Evolutionary conservation across 2,329 filamentous ascomycete genomes (phyloP).

Genomic region (Pestalotiopsis sp.): DNA sequence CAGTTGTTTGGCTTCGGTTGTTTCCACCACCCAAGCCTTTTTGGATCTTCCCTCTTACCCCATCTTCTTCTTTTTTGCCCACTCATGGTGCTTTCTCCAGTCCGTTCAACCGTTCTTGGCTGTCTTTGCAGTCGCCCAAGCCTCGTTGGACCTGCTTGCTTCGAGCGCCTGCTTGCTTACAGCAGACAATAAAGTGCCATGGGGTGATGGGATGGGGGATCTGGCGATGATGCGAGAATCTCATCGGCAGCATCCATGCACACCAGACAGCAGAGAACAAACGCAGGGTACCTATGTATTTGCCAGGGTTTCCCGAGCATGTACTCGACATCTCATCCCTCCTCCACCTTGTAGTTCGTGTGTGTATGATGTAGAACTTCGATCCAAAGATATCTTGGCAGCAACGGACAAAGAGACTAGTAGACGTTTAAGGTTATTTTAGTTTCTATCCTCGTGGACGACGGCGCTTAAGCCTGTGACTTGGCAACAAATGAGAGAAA

Average conservation of each 20-base stretch:
- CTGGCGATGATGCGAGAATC: background rate
- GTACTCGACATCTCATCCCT: background rate
- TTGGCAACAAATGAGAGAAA: background rate
- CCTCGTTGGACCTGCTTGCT: background rate
- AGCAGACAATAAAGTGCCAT: background rate
- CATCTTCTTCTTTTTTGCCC: background rate
- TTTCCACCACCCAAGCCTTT: background rate
- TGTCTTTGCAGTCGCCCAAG: background rate
- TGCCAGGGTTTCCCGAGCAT: background rate
- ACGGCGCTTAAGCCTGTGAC: background rate
- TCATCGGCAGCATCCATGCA: background rate
- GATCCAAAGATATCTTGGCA: background rate
- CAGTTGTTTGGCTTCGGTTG: background rate
- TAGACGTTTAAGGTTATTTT: constrained; percentile 4
- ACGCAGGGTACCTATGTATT: background rate
- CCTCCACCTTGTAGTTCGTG: no score
- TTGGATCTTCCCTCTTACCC: background rate
- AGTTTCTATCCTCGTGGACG: background rate
- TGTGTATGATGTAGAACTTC: background rate
- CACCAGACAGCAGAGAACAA: background rate
- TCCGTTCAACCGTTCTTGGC: background rate
- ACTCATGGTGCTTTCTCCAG: background rate
- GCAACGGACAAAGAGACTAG: background rate
- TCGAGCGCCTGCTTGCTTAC: constrained; percentile 7
- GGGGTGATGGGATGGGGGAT: background rate